Conservation (phyloP, 2,329 filamentous ascomycete species). For the Dryadomyces quercivorus region DNA sequence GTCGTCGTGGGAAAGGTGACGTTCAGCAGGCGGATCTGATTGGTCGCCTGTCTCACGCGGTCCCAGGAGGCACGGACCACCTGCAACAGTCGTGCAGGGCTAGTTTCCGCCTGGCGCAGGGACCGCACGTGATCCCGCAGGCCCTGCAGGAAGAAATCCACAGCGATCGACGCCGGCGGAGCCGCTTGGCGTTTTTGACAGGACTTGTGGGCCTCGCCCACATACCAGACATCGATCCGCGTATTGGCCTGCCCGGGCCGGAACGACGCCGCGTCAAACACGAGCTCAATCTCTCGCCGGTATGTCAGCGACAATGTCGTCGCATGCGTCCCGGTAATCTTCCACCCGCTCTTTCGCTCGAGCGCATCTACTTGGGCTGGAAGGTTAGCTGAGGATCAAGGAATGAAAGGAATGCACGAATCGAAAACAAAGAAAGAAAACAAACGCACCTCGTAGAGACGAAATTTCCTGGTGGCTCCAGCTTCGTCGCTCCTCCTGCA, state of each 20-base stretch:
- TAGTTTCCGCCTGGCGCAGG: slow-evolving; percentile 44
- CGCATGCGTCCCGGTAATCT: slow-evolving; percentile 50
- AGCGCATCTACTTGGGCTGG: slow-evolving; percentile 52
- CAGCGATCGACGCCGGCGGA: slow-evolving; percentile 45
- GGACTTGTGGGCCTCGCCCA: slow-evolving; percentile 31
- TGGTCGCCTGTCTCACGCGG: slow-evolving; percentile 43
- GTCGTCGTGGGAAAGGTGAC: slow-evolving; percentile 53
- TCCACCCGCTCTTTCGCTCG: slow-evolving; percentile 59
- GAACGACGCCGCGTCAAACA: slow-evolving; percentile 57
- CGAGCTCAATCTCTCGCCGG: slow-evolving; percentile 57
- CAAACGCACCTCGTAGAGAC: slow-evolving; percentile 55
- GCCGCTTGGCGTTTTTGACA: slow-evolving; percentile 17
- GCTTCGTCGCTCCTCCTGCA: slow-evolving; percentile 78
- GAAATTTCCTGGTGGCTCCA: slow-evolving; percentile 78
- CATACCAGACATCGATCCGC: slow-evolving; percentile 58
- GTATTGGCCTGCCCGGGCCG: slow-evolving; percentile 31
- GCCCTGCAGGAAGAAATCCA: slow-evolving; percentile 64
- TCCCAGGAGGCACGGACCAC: slow-evolving; percentile 55
- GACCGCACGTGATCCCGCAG: slow-evolving; percentile 56
- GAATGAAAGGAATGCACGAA: not conserved
- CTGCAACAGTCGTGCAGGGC: slow-evolving; percentile 43
- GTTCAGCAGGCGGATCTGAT: slow-evolving; percentile 49
- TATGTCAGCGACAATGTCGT: slow-evolving; percentile 63
- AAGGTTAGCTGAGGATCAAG: not conserved
- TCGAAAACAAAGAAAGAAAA: not conserved